phyloP scores from a whole-genome alignment of 2,329 filamentous ascomycete genomes.

The Aotearoamyces nothofagi region DNA sequence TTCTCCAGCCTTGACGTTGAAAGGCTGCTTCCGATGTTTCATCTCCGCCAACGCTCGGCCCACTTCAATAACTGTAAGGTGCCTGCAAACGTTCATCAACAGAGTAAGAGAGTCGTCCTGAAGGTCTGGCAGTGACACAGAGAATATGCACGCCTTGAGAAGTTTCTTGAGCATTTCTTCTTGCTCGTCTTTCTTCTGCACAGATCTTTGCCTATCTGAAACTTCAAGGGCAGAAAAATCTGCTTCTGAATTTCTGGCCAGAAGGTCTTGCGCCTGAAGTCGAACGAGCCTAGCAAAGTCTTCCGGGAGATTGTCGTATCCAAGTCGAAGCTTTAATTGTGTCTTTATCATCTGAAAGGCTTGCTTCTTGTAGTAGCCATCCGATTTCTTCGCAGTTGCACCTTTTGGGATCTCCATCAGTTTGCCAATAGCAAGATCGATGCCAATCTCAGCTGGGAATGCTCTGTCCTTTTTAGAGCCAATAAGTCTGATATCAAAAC shows the following conservation, averaged over 20 bases:
- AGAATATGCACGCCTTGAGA: constrained; percentile 77
- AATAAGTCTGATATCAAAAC: constrained; percentile 77
- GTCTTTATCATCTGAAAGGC: constrained; percentile 76
- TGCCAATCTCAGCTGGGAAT: constrained; percentile 73
- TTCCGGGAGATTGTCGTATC: constrained; percentile 75
- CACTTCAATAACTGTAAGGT: constrained; percentile 83
- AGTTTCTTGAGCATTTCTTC: constrained; percentile 73
- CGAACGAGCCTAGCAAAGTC: constrained; percentile 75
- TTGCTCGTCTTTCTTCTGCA: constrained; percentile 74
- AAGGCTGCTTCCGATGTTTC: constrained; percentile 63
- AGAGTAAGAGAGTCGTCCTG: constrained; percentile 62
- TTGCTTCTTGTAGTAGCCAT: constrained; percentile 85
- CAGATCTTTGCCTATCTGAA: constrained; percentile 68
- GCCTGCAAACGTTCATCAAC: constrained; percentile 67
- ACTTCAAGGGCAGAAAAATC: constrained; percentile 57
- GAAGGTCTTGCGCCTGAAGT: constrained; percentile 76
- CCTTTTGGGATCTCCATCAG: constrained; percentile 64
- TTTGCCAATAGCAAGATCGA: constrained; percentile 80
- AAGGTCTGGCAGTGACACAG: constrained; percentile 68
- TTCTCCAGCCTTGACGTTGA: constrained; percentile 75
- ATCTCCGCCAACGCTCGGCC: constrained; percentile 69
- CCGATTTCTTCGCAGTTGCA: constrained; percentile 35
- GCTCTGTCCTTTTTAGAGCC: constrained; percentile 80
- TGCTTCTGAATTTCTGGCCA: constrained; percentile 54
- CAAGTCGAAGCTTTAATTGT: constrained; percentile 82